These are phyloP conservation scores for Penicillium verrucosum DNA, from an alignment of 2,329 filamentous ascomycete genomes.

Conservation along the genomic window DNA sequence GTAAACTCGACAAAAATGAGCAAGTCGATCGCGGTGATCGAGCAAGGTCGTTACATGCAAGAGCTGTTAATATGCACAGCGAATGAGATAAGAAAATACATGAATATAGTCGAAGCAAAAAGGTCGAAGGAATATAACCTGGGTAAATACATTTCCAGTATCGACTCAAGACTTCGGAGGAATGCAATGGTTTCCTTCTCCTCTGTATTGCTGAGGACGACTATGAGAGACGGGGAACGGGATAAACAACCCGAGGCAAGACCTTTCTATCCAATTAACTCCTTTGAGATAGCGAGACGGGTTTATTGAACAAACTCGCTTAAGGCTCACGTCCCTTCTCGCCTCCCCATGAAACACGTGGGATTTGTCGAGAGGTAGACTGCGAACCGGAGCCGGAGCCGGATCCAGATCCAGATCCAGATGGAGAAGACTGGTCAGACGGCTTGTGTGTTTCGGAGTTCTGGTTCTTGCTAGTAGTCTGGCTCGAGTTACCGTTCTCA, in stretches of 20 bases:
- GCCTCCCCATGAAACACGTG: conserved; percentile 42
- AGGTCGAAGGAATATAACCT: background rate
- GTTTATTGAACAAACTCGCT: background rate
- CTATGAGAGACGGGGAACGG: background rate
- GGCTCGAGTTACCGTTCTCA: conserved; percentile 20
- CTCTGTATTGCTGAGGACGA: background rate
- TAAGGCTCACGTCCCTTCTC: conserved; percentile 34
- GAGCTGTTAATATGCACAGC: conserved; percentile 3
- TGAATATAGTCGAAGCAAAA: background rate
- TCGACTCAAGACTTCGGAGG: background rate
- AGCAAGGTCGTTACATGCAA: conserved; percentile 3
- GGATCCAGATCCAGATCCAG: conserved; percentile 16
- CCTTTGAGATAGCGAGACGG: background rate
- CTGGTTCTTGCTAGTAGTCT: conserved; percentile 28
- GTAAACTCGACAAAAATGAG: conserved; percentile 1
- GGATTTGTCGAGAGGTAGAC: conserved; percentile 26
- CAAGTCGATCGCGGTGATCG: background rate
- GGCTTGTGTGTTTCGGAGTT: conserved; percentile 30
- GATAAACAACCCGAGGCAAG: background rate
- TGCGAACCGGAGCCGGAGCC: conserved; percentile 14
- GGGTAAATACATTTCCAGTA: background rate
- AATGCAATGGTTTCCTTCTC: background rate
- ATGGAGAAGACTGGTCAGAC: conserved; percentile 22
- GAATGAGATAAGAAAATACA: conserved; percentile 7
- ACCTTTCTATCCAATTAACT: background rate